Base-by-base conservation (phyloP, 2,329 filamentous ascomycete genomes). In the Cryphonectria parasitica region DNA sequence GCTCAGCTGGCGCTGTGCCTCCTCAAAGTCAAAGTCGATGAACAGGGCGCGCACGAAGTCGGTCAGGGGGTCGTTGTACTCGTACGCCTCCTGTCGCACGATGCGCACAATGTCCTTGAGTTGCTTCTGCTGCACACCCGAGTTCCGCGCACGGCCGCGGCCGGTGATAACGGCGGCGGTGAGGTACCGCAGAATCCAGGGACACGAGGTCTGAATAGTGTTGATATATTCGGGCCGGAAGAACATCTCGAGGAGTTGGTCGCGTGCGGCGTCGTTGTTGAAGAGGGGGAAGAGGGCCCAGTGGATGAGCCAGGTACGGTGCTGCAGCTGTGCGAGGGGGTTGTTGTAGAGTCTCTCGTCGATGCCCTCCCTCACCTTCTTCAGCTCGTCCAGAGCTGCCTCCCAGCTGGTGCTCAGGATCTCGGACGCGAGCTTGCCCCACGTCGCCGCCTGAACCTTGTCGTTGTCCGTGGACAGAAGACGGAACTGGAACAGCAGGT, bases 201-300 rank as follows among this genome's bases (percentile, higher is more conserved):
- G 95, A 87, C 94, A 98, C 77, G 91, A 92, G 71, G 96, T 98
- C 88, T 99, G 96, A 82, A 99, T 98, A 77, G 95, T 98, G 89
- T 98, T 99, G 90, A 99, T 99, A 88, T 94, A 99, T 77, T 94
- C 89, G 74, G 95, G 92, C 74, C 92, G 97, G 89, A 99, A 98
- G 88, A 98, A 96, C 81, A 98, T 90, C 77, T 99, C 96, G 79
- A 96, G 93, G 77, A 99, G 89, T 76, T 90, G 89, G 80, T 99
- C 96, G 78, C 95, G 94, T 71, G 94, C 93, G 75, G 90, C 88
- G 78, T 98, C 95, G 85, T 93, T 91, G 90, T 99, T 98, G 89
- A 98, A 99, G 85, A 98, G 95, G 73, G 96, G 95, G 89, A 98
- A 99, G 73, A 99, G 91, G 62, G 93, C 91, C 95, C 96, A 99